phyloP scores from a whole-genome alignment of 495 filamentous ascomycete genomes.

The Aspergillus kassunensis region DNA sequence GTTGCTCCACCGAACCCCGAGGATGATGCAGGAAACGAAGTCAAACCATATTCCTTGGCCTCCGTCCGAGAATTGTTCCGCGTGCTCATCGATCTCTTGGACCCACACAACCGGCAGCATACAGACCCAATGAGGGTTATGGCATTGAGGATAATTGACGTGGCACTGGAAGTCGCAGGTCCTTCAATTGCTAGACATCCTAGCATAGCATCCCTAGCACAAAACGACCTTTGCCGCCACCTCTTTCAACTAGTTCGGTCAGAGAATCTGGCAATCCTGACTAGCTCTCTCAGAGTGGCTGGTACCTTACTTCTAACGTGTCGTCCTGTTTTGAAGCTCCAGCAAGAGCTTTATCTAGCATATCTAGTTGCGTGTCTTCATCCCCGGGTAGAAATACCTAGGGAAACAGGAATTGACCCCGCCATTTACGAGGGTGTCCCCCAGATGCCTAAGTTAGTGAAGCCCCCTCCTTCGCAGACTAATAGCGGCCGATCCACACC shows the following conservation, averaged over 20 bases:
- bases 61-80: conserved; percentile 93
- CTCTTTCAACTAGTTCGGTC: conserved; percentile 96
- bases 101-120: conserved; percentile 87
- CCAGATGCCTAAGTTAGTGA: conserved; percentile 80
- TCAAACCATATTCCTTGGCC: conserved; percentile 86
- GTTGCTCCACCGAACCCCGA: conserved; percentile 40
- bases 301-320: conserved; percentile 89
- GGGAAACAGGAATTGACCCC: conserved; percentile 86
- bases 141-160: conserved; percentile 95
- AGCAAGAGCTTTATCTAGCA: conserved; percentile 94
- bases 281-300: conserved; percentile 86
- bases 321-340: conserved; percentile 86
- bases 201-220: conserved; percentile 78
- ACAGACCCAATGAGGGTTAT: conserved; percentile 95
- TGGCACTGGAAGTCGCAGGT: conserved; percentile 92
- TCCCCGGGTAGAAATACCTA: conserved; percentile 85
- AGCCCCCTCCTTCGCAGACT: conserved; percentile 71
- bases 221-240: conserved; percentile 90
- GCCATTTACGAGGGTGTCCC: conserved; percentile 91
- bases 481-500: conserved; percentile 85
- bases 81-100: conserved; percentile 89
- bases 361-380: conserved; percentile 94
- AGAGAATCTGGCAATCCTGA: conserved; percentile 89
- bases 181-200: conserved; percentile 94
- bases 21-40: conserved; percentile 43